A percentile compares a stretch with the other conserved stretches of the same genome.
Conservation (phyloP, 768 basidiomycete species). For the Trametopsis cervina region DNA sequence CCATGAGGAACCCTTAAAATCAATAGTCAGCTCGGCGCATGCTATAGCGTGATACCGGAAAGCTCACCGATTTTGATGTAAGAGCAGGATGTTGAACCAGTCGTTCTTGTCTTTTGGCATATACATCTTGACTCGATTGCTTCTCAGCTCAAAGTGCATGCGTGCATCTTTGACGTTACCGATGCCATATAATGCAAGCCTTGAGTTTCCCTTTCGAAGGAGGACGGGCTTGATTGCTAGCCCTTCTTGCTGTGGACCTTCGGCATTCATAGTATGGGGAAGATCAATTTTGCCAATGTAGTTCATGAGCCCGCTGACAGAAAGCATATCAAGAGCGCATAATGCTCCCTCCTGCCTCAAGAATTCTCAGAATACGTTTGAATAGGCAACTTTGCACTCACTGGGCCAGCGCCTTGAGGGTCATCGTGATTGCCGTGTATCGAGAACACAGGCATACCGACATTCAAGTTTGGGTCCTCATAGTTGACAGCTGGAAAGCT, state of each 20-base stretch:
- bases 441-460: conserved; percentile 95
- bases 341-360: conserved; percentile 81
- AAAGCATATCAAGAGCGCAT: conserved; percentile 91
- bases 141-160: conserved; percentile 93
- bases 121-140: conserved; percentile 93
- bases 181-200: conserved; percentile 89
- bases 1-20: conserved; percentile 79
- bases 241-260: conserved; percentile 58
- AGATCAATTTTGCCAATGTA: conserved; percentile 98
- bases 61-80: conserved; percentile 93
- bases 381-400: conserved; percentile 30
- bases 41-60: background rate
- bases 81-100: conserved; percentile 91
- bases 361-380: background rate
- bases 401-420: conserved; percentile 91
- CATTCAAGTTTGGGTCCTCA: conserved; percentile 92
- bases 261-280: conserved; percentile 49
- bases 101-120: conserved; percentile 86
- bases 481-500: conserved; percentile 98
- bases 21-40: background rate
- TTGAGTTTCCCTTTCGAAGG: conserved; percentile 78
- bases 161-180: conserved; percentile 96
- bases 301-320: conserved; percentile 89
- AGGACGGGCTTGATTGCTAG: conserved; percentile 89
- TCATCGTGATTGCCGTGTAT: conserved; percentile 99